These are phyloP conservation scores for Sporothrix pallida DNA, from an alignment of 2,329 filamentous ascomycete species.

Conservation along the genomic window DNA sequence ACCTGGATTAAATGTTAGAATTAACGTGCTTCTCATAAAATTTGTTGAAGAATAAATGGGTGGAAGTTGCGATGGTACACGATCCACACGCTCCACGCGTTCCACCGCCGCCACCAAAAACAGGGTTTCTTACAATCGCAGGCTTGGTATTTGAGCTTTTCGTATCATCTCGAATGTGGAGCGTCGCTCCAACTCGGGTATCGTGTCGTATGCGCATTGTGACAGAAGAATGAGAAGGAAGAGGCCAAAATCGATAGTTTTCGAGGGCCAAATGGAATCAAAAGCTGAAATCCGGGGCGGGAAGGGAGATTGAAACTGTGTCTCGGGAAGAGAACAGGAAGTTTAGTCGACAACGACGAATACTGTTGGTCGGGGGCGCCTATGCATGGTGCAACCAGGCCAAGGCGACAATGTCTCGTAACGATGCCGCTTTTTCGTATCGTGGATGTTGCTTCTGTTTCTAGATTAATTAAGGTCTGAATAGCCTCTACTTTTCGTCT, in stretches of 20 bases:
- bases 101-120: slow-evolving; percentile 8
- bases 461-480: background rate
- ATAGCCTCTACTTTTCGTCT: background rate
- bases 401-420: background rate
- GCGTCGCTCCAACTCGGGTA: background rate
- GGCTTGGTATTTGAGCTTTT: slow-evolving; percentile 9
- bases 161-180: slow-evolving; percentile 7
- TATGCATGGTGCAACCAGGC: slow-evolving; percentile 30
- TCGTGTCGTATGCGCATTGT: slow-evolving; percentile 28
- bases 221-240: background rate
- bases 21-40: too few relatives aligned
- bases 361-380: background rate
- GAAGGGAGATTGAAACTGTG: background rate
- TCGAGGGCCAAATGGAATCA: too few relatives aligned
- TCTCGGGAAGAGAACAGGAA: background rate
- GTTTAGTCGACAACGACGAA: slow-evolving; percentile 15
- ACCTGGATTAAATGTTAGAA: background rate
- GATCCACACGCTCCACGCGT: too few relatives aligned
- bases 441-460: background rate
- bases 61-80: too few relatives aligned
- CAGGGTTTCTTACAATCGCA: slow-evolving; percentile 24
- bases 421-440: background rate
- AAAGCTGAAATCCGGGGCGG: background rate
- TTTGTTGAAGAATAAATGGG: too few relatives aligned
- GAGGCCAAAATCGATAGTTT: too few relatives aligned